These are phyloP conservation scores for Daldinia decipiens DNA, from an alignment of 495 filamentous ascomycete genomes.

Conservation along the genomic window DNA sequence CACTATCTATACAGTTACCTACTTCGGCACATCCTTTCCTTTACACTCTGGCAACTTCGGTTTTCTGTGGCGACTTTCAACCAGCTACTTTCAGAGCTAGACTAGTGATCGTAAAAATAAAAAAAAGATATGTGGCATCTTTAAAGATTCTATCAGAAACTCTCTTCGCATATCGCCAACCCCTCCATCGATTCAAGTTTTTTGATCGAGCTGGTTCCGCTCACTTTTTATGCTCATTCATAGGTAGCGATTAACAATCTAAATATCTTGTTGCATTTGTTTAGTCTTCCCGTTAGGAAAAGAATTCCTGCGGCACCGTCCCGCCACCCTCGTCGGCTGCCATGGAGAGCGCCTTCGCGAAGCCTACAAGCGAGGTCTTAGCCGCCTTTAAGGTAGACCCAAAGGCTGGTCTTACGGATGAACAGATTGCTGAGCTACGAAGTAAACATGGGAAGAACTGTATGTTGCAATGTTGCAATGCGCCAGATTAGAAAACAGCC, in stretches of 20 bases:
- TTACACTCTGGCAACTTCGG: constrained; percentile 5
- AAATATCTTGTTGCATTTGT: constrained; percentile 13
- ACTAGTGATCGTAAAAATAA: neutral
- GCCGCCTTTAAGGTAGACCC: constrained; percentile 76
- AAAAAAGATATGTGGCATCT: constrained; percentile 51
- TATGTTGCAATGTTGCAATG: constrained; percentile 60
- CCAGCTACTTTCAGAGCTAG: constrained; percentile 8
- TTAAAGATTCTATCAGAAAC: constrained; percentile 28
- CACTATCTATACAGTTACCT: constrained; percentile 22
- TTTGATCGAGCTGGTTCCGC: constrained; percentile 15
- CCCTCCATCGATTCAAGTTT: constrained; percentile 22
- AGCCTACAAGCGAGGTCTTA: constrained; percentile 74
- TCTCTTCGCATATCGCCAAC: constrained; percentile 26
- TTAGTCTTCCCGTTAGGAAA: constrained; percentile 18
- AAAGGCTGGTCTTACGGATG: constrained; percentile 71
- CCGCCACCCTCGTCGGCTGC: constrained; percentile 15
- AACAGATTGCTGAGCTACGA: constrained; percentile 70
- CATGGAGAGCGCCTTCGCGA: constrained; percentile 86
- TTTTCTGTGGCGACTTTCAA: constrained; percentile 33
- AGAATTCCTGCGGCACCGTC: constrained; percentile 8
- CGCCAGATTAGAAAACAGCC: constrained; percentile 11
- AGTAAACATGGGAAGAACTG: constrained; percentile 86
- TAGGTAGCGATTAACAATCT: constrained; percentile 21
- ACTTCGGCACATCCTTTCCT: constrained; percentile 29
- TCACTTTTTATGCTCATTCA: constrained; percentile 23